Percentiles rank a stretch among this genome's conserved stretches.
These are phyloP conservation scores for Epichloe amarillans DNA, from an alignment of 2,329 filamentous ascomycete genomes.

Conservation along the genomic window DNA sequence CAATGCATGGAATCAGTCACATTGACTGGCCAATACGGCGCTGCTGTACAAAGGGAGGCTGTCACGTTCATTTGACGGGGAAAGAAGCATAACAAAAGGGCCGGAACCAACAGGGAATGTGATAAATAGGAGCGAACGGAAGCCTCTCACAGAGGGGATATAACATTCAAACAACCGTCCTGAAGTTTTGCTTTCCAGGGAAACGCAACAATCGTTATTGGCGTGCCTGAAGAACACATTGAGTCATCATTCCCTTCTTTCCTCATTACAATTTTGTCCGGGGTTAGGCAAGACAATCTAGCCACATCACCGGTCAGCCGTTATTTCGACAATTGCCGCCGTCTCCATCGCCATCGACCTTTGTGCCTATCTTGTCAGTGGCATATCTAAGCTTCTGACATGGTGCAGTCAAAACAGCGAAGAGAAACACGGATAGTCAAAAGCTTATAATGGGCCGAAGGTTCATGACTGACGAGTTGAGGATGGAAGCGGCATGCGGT, in stretches of 20 bases:
- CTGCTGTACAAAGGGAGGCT: background rate
- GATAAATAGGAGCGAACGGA: background rate
- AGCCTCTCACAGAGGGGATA: background rate
- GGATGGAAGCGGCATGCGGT: background rate
- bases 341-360: background rate
- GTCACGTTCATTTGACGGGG: background rate
- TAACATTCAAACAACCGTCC: background rate
- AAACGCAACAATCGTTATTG: background rate
- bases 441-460: background rate
- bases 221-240: too few species aligned
- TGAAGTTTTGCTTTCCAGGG: background rate
- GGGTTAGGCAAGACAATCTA: background rate
- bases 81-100: background rate
- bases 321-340: background rate
- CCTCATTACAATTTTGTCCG: too few species aligned
- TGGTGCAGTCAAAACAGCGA: background rate
- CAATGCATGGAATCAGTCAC: slow-evolving; percentile 3
- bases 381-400: background rate
- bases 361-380: background rate
- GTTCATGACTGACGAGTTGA: too few species aligned
- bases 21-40: background rate
- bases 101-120: background rate
- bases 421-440: background rate
- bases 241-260: too few species aligned
- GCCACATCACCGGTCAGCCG: background rate